Evolutionary conservation across 805 yeast genomes (phyloP), one percentile per base, ranked within the genome.

Genomic region (Hanseniaspora lindneri): DNA sequence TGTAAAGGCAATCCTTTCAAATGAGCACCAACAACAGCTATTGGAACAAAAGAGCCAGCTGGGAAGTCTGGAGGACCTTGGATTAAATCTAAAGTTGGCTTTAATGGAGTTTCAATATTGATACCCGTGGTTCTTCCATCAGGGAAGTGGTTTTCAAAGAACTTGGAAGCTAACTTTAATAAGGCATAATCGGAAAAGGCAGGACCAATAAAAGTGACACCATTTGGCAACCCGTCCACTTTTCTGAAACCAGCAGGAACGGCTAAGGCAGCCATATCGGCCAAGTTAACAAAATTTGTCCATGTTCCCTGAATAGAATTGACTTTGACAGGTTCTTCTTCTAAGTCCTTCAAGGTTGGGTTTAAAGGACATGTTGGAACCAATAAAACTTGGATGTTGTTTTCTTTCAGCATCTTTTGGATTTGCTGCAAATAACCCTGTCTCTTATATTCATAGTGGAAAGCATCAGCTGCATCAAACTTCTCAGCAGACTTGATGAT

Each of bases 21-120:
- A 61, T 89, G 98, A 41, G 96, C 96, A 49, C 98, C 98, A 41
- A 89, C 97, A 32, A 92, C 98, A 1, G 96, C 96, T 51, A 89
- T 67, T 53, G 79, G 73, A 52, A 86, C 70, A 9, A 74, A 68
- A 29, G 65, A 54, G 1, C 69, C 62, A 24, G 66, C 56, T 39
- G 65, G 60, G 21, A 44, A 36, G 8, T 29, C 29, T n/a, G 60
- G 60, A 4, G 64, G 64, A 13, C 49, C 49, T 3, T 16, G 14
- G 9, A 23, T 6, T 9, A 5, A 3, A 16, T 49, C 48, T 25
- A 39, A 17, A 17, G 28, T 14, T 2, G 3, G 3, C 1, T 16
- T 17, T 9, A 61, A 39, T 10, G 41, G 51, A 37, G 54, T 55
- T 41, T 54, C 54, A 13, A 33, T 36, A 4, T 52, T 51, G 16